A percentile compares a stretch with the other conserved stretches of the same genome.
phyloP scores from a whole-genome alignment of 768 basidiomycete genomes.

The Butyriboletus loyo region DNA sequence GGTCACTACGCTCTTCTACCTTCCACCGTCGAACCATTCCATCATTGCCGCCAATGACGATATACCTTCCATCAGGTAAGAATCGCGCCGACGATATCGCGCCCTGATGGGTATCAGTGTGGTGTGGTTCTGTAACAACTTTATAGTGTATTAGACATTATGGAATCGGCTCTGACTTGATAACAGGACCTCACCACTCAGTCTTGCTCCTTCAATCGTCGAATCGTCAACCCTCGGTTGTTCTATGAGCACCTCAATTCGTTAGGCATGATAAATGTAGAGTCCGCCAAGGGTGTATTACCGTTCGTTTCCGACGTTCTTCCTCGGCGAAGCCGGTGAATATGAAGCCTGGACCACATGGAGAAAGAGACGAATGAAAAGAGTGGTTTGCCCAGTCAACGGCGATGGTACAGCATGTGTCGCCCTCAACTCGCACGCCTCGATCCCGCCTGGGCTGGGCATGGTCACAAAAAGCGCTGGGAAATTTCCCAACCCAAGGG shows the following conservation, averaged over 20 bases:
- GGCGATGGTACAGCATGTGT: background rate
- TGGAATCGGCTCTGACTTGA: background rate
- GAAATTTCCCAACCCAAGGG: slow-evolving; percentile 2
- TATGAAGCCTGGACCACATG: slow-evolving; percentile 10
- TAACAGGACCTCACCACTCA: background rate
- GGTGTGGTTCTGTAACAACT: slow-evolving; percentile 3
- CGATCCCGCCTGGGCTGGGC: background rate
- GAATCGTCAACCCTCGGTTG: background rate
- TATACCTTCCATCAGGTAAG: slow-evolving; percentile 5
- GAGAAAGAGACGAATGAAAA: background rate
- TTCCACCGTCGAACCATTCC: slow-evolving; percentile 10
- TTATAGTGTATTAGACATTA: background rate
- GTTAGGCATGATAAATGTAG: background rate
- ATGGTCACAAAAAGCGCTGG: background rate
- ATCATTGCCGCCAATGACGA: slow-evolving; percentile 4
- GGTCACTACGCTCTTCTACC: background rate
- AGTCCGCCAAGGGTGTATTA: background rate
- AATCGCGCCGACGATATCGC: slow-evolving; percentile 10
- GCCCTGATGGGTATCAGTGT: background rate
- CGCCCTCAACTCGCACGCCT: background rate
- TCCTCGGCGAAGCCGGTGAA: too few relatives aligned
- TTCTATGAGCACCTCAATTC: background rate
- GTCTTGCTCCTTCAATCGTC: background rate
- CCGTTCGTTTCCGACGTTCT: slow-evolving; percentile 6
- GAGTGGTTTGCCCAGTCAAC: background rate